A percentile compares a stretch with the other conserved stretches of the same genome.
Conservation (phyloP, 345 rosid genomes). For the Angophora floribunda region DNA sequence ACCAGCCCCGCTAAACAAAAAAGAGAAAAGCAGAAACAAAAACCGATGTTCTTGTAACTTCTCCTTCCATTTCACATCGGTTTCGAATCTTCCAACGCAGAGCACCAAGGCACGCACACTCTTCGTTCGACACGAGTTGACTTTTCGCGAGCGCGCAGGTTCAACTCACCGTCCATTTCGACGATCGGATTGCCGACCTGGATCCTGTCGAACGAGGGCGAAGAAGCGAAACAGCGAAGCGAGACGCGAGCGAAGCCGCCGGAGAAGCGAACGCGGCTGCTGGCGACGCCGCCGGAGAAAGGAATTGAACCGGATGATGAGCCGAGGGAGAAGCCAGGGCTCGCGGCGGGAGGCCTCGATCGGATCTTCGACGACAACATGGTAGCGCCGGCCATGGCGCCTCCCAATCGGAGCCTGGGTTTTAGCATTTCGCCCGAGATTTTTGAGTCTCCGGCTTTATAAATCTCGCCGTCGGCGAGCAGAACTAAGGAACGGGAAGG, state of each 20-base stretch:
- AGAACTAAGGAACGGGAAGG: background rate
- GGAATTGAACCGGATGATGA: background rate
- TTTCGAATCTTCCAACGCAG: background rate
- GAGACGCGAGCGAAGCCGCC: conserved; percentile 4
- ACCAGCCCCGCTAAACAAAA: background rate
- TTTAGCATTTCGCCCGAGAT: background rate
- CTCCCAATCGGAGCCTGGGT: background rate
- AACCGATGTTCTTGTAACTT: background rate
- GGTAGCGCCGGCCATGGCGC: conserved; percentile 15
- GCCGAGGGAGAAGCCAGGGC: background rate
- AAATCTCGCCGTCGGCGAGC: background rate
- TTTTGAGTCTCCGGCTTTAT: background rate
- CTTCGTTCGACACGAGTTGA: background rate
- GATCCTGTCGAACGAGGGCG: conserved; percentile 20
- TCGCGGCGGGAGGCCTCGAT: background rate
- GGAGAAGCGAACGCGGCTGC: conserved; percentile 3
- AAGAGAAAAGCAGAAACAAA: no score
- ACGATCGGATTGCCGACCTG: conserved; percentile 27
- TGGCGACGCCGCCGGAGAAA: background rate
- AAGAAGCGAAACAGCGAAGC: conserved; percentile 21
- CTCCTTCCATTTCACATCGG: background rate
- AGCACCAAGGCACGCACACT: background rate
- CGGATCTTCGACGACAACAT: conserved; percentile 10
- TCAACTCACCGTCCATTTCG: conserved; percentile 29
- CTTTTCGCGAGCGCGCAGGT: background rate